These are phyloP conservation scores for Tolypocladium sp. DNA, from an alignment of 2,329 filamentous ascomycete genomes.

Conservation along the genomic window DNA sequence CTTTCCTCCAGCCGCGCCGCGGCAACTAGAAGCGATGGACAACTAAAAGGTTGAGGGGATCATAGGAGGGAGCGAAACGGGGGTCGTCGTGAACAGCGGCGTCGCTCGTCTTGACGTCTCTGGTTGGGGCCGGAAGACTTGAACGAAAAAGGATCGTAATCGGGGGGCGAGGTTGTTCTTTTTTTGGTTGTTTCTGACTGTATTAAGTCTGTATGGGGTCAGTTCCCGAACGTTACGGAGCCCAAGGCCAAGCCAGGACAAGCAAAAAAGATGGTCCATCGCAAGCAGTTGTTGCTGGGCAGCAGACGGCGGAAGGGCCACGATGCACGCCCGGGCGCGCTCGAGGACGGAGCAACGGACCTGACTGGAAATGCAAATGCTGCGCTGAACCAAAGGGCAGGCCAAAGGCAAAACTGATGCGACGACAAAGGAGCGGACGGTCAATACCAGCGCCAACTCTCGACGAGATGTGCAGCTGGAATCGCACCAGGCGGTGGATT, in stretches of 20 bases:
- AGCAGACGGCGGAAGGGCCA: background rate
- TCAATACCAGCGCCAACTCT: constrained; percentile 47
- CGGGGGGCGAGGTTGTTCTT: background rate
- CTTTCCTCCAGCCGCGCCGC: constrained; percentile 36
- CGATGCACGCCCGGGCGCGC: constrained; percentile 1
- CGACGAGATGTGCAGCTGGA: constrained; percentile 41
- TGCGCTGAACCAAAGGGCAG: constrained; percentile 12
- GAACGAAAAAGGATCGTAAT: background rate
- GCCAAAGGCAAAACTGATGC: constrained; percentile 19
- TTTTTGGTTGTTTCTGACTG: background rate
- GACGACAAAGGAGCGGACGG: constrained; percentile 46
- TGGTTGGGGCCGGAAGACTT: background rate
- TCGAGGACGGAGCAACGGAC: constrained; percentile 9
- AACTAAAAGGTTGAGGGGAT: constrained; percentile 25
- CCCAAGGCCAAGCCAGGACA: background rate
- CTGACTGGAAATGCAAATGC: constrained; percentile 12
- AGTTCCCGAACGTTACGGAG: background rate
- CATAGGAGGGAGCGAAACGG: constrained; percentile 25
- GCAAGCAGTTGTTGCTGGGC: background rate
- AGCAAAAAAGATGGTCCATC: background rate
- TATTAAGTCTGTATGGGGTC: background rate
- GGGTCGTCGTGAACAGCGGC: background rate
- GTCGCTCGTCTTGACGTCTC: background rate
- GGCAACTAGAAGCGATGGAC: constrained; percentile 34
- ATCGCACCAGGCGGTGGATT: constrained; percentile 37